Conservation (phyloP, 2,329 filamentous ascomycete genomes). For the Aureobasidium sp. region DNA sequence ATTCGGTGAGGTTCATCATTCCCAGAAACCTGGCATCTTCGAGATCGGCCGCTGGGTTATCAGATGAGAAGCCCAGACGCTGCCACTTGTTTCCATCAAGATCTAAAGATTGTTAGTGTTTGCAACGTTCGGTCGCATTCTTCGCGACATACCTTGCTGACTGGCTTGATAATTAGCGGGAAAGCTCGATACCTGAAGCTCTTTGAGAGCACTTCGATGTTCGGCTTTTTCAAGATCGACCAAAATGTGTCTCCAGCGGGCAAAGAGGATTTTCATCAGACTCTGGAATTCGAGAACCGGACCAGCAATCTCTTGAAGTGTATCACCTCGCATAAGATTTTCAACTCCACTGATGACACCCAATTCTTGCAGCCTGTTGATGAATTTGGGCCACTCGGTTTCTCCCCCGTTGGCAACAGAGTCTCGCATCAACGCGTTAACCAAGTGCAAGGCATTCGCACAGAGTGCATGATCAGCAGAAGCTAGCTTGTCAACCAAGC, state of each 20-base stretch:
- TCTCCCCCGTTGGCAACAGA: slow-evolving; percentile 70
- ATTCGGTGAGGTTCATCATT: slow-evolving; percentile 96
- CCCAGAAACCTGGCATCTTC: slow-evolving; percentile 79
- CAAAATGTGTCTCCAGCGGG: slow-evolving; percentile 68
- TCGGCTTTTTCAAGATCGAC: slow-evolving; percentile 84
- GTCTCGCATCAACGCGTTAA: slow-evolving; percentile 92
- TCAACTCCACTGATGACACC: slow-evolving; percentile 88
- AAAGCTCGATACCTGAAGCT: slow-evolving; percentile 43
- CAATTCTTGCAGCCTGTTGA: slow-evolving; percentile 86
- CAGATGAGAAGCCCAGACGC: slow-evolving; percentile 81
- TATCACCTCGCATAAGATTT: slow-evolving; percentile 87
- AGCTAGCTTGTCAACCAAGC: slow-evolving; percentile 83
- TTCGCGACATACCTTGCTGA: slow-evolving; percentile 26
- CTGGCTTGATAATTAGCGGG: background rate
- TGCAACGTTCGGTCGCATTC: background rate
- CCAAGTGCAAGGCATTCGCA: slow-evolving; percentile 87
- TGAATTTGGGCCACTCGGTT: slow-evolving; percentile 90
- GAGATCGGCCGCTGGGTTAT: slow-evolving; percentile 82
- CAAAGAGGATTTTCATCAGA: slow-evolving; percentile 75
- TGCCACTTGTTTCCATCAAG: slow-evolving; percentile 92
- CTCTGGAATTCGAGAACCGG: slow-evolving; percentile 90
- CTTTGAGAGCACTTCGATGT: slow-evolving; percentile 79
- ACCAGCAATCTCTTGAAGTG: slow-evolving; percentile 81
- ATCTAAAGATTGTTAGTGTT: slow-evolving; percentile 35
- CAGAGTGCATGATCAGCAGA: slow-evolving; percentile 93